Conservation (phyloP, 495 filamentous ascomycete genomes). For the Penicillium parvum region DNA sequence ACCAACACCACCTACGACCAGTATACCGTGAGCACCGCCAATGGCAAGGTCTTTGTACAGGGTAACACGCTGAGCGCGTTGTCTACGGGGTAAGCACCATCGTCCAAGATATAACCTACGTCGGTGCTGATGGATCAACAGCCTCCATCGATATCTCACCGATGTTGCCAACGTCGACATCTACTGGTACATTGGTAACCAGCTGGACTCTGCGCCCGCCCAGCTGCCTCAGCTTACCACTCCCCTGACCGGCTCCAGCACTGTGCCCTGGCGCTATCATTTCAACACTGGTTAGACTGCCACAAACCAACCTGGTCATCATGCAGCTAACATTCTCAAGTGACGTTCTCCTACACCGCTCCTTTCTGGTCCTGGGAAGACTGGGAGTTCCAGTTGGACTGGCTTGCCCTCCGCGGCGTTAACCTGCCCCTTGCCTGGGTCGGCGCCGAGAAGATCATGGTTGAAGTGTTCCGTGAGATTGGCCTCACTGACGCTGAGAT, state of each 20-base stretch:
- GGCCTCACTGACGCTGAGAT: slow-evolving; percentile 45
- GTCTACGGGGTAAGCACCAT: slow-evolving; percentile 36
- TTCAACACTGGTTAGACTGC: slow-evolving; percentile 41
- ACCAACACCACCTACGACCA: slow-evolving; percentile 32
- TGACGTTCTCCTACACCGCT: slow-evolving; percentile 52
- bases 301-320: neutral
- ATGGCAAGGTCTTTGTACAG: slow-evolving; percentile 42
- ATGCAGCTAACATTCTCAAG: slow-evolving; percentile 14
- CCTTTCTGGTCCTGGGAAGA: slow-evolving; percentile 53
- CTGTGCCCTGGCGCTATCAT: slow-evolving; percentile 52
- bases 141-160: slow-evolving; percentile 47
- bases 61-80: slow-evolving; percentile 45
- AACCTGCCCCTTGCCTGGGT: slow-evolving; percentile 53
- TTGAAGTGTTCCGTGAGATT: slow-evolving; percentile 46
- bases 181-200: slow-evolving; percentile 44
- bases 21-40: slow-evolving; percentile 33
- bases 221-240: slow-evolving; percentile 10
- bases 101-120: neutral
- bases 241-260: slow-evolving; percentile 21
- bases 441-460: slow-evolving; percentile 48
- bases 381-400: slow-evolving; percentile 52
- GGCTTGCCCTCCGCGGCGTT: slow-evolving; percentile 50
- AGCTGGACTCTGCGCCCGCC: slow-evolving; percentile 15
- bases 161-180: slow-evolving; percentile 48
- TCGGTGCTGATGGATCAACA: slow-evolving; percentile 9